Conservation (phyloP, 129 eudicot genomes). For the Flaveria bidentis region DNA sequence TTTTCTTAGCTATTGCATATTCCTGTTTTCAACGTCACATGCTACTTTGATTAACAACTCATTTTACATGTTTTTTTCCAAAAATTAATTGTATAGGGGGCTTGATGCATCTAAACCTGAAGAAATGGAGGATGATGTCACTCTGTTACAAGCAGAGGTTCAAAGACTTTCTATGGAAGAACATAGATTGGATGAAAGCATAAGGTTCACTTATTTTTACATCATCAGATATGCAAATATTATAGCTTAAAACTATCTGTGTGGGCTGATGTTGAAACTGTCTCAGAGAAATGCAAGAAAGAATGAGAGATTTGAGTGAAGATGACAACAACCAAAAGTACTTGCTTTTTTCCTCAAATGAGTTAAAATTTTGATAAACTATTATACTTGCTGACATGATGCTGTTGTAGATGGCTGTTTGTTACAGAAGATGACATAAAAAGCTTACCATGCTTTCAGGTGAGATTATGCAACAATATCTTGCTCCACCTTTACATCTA, state of each 20-base stretch:
- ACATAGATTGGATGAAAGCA: conserved; percentile 76
- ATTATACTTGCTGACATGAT: conserved; percentile 8
- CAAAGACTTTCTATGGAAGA: conserved; percentile 86
- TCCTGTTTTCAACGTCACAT: conserved; percentile 25
- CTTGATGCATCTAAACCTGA: conserved; percentile 83
- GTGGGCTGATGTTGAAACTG: conserved; percentile 29
- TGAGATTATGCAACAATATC: conserved; percentile 20
- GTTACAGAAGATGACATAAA: conserved; percentile 97
- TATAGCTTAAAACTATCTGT: conserved; percentile 20
- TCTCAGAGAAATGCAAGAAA: conserved; percentile 94
- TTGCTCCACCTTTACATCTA: not conserved
- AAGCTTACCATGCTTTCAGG: conserved; percentile 91
- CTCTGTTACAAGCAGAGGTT: conserved; percentile 78
- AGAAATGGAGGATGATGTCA: conserved; percentile 67
- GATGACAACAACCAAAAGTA: conserved; percentile 85
- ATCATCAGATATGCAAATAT: conserved; percentile 16
- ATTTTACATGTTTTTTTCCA: conserved; percentile 66
- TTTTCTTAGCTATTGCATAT: not conserved
- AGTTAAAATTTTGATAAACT: not conserved
- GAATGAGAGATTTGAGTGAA: conserved; percentile 82
- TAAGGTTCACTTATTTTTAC: conserved; percentile 53
- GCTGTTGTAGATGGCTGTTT: conserved; percentile 80
- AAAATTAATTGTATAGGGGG: conserved; percentile 58
- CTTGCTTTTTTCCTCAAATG: conserved; percentile 4
- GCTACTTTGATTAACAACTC: conserved; percentile 70